Evolutionary conservation across 2,329 filamentous ascomycete genomes (phyloP), one percentile per base, ranked within the genome.

Genomic region (Penicillium sp.): DNA sequence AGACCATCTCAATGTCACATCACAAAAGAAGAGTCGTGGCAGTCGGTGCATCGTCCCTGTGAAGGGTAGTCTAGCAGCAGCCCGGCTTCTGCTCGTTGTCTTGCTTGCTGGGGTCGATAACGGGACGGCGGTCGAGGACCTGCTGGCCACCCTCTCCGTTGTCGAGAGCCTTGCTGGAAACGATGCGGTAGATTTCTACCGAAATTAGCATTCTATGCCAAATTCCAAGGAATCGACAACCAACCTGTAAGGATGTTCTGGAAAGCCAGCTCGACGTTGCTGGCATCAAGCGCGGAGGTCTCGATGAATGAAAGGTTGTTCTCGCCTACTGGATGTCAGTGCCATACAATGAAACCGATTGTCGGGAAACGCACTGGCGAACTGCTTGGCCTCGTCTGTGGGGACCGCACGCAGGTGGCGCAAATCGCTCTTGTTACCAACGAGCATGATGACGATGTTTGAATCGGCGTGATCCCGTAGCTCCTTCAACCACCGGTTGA

Each of bases 381-480:
- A 99, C 63, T 91, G 85, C 81, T 97, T 99, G 69, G 93, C 94
- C 79, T 97, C 93, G 75, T 99, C 94, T 60, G 94, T 99, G 51
- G 94, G 92, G 67, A 99, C 94, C 66, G 94, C 94, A 76, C 94
- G 87, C 73, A 99, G 84, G 81, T 99, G 94, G 79, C 93, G 90
- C 89, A 97, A 89, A 96, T 99, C 94, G 79, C 93, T 97, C 89
- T 99, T 99, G 87, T 99, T 99, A 78, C 94, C 94, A 56, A 97
- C 94, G 72, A 99, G 83, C 94, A 99, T 99, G 77, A 99, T 99
- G 71, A 99, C 93, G 72, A 97, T 97, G 82, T 97, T 97, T 71
- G 92, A 93, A 77, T 99, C 94, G 69, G 94, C 94, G 79, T 99
- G 93, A 75, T 97, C 94, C 71, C 94, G 88, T 74, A 99, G 84